phyloP scores from a whole-genome alignment of 352 stramenopile species.

The Thalassiosira mediterranea region DNA sequence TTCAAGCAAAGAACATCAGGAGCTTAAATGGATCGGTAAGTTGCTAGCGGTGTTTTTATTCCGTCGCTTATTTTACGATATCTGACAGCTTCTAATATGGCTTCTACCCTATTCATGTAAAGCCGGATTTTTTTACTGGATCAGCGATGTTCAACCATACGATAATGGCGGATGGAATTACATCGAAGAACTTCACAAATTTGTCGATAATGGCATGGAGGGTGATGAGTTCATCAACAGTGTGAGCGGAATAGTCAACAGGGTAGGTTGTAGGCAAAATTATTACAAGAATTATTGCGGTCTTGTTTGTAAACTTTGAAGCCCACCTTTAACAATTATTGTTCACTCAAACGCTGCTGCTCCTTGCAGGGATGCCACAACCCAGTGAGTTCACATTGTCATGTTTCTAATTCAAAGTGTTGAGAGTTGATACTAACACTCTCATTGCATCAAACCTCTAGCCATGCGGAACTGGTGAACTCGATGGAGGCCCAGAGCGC shows the following conservation, averaged over 20 bases:
- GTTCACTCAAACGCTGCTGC: no score
- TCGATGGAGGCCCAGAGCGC: conserved; percentile 52
- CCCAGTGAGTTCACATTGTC: conserved; percentile 3
- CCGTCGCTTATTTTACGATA: background rate
- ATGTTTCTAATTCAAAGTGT: no score
- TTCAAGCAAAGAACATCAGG: conserved; percentile 35
- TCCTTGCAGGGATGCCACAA: conserved; percentile 28
- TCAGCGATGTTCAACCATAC: conserved; percentile 21
- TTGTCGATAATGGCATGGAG: conserved; percentile 30
- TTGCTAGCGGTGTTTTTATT: background rate
- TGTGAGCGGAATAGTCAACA: conserved; percentile 35
- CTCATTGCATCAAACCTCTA: no score
- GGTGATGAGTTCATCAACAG: conserved; percentile 34
- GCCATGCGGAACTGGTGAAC: conserved; percentile 51
- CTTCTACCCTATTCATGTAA: background rate
- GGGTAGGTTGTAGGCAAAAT: no score
- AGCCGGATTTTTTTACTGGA: conserved; percentile 55
- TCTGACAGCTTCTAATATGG: background rate
- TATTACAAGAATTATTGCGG: no score
- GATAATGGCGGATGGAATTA: conserved; percentile 40
- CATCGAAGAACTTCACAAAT: conserved; percentile 28
- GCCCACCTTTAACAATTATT: no score
- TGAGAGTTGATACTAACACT: no score
- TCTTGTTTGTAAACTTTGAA: no score
- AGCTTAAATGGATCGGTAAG: conserved; percentile 55